Base-by-base conservation (phyloP, 164 flowering plant species). In the Piper longum region DNA sequence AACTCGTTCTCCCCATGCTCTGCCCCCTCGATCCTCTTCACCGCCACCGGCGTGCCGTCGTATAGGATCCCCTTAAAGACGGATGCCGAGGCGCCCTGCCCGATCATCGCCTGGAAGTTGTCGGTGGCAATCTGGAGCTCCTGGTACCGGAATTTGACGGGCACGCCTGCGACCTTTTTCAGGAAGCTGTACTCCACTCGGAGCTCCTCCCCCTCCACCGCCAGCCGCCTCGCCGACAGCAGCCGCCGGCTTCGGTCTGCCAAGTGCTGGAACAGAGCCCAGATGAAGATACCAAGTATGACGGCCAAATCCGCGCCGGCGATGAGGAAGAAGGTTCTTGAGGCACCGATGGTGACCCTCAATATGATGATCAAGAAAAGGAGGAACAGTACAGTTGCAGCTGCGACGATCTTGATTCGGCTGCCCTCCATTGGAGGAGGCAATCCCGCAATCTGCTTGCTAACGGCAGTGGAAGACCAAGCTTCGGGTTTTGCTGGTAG, bases 171-270 rank as follows among this genome's bases (percentile, higher is more conserved):
- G 13, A 88, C 91, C 72, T 76, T 83, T 26, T 93, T 65, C 0
- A 91, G 80, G 72, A 88, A 91, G 71, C 93, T 91, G 73, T 86
- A 91, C 74, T 86, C 93, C 11, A 78, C 66, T 0, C 93, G 81
- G 40, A 91, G 85, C 77, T 88, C 88, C 3, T 71, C 71, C 12
- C 86, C 81, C 61, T 88, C 87, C 1, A 81, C 71, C 1, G 62
- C 76, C 4, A 69, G 16, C 54, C 69, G 67, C 0, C 62, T 68
- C 65, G 75, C 86, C 9, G 78, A 44, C 52, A 73, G 6, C 48
- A 36, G 56, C n/a, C 79, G 64, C 9, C 43, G 63, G 5, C 81
- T 61, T 7, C 62, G 65, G 26, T 76, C 67, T 54, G 59, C 67
- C 0, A 69, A 72, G 18, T 59, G 12, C 26, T 80, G 69, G 68